Percentiles rank a stretch among this genome's conserved stretches.
These are phyloP conservation scores for Plectosphaerella sp. DNA, from an alignment of 2,329 filamentous ascomycete genomes.

Conservation along the genomic window DNA sequence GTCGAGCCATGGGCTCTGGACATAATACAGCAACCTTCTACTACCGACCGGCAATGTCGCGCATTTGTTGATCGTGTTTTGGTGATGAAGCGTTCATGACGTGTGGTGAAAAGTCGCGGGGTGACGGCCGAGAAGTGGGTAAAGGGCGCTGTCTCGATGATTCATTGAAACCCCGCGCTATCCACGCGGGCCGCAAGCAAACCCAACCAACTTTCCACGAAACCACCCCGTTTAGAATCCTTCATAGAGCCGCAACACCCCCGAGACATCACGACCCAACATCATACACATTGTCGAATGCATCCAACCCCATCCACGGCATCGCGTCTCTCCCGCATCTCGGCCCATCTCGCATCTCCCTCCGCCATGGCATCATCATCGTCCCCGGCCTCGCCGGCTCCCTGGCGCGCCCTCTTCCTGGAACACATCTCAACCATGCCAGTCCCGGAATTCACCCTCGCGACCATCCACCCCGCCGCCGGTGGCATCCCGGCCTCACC, in stretches of 20 bases:
- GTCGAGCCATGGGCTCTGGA: no score
- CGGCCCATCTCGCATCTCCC: conserved; percentile 4
- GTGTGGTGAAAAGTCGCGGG: no score
- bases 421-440: conserved; percentile 44
- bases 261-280: background rate
- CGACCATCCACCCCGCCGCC: conserved; percentile 37
- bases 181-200: background rate
- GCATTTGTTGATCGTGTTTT: no score
- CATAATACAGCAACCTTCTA: no score
- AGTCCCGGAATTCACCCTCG: conserved; percentile 45
- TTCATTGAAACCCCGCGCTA: background rate
- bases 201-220: background rate
- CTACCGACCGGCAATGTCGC: no score
- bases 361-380: conserved; percentile 3
- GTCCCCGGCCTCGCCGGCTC: conserved; percentile 29
- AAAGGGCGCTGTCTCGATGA: background rate
- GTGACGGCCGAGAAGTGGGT: no score
- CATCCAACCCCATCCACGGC: conserved; percentile 7
- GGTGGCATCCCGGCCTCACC: conserved; percentile 31
- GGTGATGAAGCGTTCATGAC: no score
- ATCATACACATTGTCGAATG: background rate
- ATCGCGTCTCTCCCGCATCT: conserved; percentile 11
- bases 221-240: background rate
- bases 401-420: conserved; percentile 50
- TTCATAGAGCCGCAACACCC: background rate